These are phyloP conservation scores for Iris macrosiphon DNA, from an alignment of 106 monocot species.

Conservation along the genomic window DNA sequence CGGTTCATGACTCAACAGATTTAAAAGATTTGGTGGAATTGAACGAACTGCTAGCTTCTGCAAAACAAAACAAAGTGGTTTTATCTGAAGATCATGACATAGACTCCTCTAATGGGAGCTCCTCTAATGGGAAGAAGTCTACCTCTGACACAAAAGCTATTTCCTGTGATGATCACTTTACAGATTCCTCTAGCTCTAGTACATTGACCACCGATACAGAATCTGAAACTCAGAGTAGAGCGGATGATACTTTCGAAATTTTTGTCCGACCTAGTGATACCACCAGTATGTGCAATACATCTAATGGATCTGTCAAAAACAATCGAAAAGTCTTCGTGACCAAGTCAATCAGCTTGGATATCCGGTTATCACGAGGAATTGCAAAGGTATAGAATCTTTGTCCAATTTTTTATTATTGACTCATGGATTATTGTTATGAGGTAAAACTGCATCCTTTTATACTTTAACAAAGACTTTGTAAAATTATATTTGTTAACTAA, in stretches of 20 bases:
- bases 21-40: slow-evolving; percentile 78
- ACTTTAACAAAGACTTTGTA: too few relatives aligned
- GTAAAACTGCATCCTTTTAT: too few relatives aligned
- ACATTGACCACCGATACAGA: slow-evolving; percentile 4
- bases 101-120: slow-evolving; percentile 5
- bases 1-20: slow-evolving; percentile 57
- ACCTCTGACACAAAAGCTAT: slow-evolving; percentile 14
- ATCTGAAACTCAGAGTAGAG: slow-evolving; percentile 26
- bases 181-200: slow-evolving; percentile 15
- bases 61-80: slow-evolving; percentile 25
- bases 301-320: slow-evolving; percentile 20
- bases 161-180: slow-evolving; percentile 15
- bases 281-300: slow-evolving; percentile 7
- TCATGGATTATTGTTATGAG: background rate
- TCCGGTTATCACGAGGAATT: slow-evolving; percentile 82
- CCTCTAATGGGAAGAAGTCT: background rate
- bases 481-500: too few relatives aligned
- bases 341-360: slow-evolving; percentile 89
- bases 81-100: slow-evolving; percentile 11
- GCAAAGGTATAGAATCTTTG: slow-evolving; percentile 39
- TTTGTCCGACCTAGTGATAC: slow-evolving; percentile 18
- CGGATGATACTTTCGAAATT: slow-evolving; percentile 29
- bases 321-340: slow-evolving; percentile 39
- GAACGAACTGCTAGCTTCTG: slow-evolving; percentile 53
- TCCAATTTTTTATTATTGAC: background rate